Evolutionary conservation across 148 eudicot species (phyloP), one percentile per base, ranked within the genome.

Genomic region (Camellia lanceoleosa): DNA sequence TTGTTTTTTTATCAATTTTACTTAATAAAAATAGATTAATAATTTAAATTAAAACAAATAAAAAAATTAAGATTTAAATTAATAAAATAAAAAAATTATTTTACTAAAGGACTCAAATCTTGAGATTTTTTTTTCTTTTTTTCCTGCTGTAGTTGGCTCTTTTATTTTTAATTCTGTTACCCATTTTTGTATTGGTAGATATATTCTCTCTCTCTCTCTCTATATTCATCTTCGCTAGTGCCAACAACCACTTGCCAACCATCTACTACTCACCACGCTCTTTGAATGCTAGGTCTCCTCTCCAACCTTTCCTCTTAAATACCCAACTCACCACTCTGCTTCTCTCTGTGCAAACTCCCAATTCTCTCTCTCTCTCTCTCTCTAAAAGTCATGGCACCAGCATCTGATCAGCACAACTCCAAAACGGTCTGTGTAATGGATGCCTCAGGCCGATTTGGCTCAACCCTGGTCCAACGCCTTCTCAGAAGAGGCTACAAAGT

Each of bases 391-490:
- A 87, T 88, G 92, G 86, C 88, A 2, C 88, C 90, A 0, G 88
- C 87, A 3, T 87, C 86, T 12, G 54, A 80, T 23, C 71, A 80
- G 3, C 84, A 88, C 38, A 79, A 75, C 14, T 65, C 56, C 51
- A 44, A 81, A 8, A 88, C 81, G 1, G 93, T 94, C 1, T 94
- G 98, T 73, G 98, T 94, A 5, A 94, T 94, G 98, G 98, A 94
- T 51, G 98, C 98, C n/a, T 87, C 96, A 0, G 87, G 94, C 54
- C 80, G 74, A 38, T 80, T 94, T 30, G 98, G 98, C 6, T 81
- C 88, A 6, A 68, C 71, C 67, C 91, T 94, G 9, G 98, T 92
- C 30, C 86, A 82, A 2, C 87, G 90, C 9, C 96, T 94, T 43
- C 90, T 94, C 76, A 89, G 81, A 1, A 74, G 89, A 42, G 98